Evolutionary conservation across 805 yeast genomes (phyloP), one percentile per base, ranked within the genome.

Genomic region (Candida taoyuanica): DNA sequence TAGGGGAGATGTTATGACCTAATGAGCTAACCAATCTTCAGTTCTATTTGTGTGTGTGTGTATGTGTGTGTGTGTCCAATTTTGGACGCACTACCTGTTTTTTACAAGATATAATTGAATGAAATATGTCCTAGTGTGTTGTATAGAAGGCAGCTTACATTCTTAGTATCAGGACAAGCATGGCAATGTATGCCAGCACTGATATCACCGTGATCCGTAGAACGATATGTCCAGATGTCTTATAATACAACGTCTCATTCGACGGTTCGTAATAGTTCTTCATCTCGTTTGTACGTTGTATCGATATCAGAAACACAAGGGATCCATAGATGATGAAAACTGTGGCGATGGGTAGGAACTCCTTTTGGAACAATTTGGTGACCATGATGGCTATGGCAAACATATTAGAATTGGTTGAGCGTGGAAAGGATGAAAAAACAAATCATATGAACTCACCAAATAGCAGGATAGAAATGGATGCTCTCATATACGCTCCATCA

Each of bases 341-440:
- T 0, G 78, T 66, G 1, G 88, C 91, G 9, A 84, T 66, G 1
- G 83, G 78, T 36, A 81, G 60, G 53, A 81, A 83, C 48, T 79
- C 85, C 28, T 56, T 63, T 5, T 77, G 66, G 56, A 84, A 84
- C 27, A 84, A 58, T 56, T 81, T 79, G 48, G 84, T 67, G 14
- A 84, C 71, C 39, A 83, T 60, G 23, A 83, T 46, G 37, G 67
- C 70, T 17, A n/a, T n/a, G n/a, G n/a, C n/a, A n/a, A n/a, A n/a
- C n/a, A n/a, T n/a, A n/a, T n/a, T n/a, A n/a, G n/a, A n/a, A n/a
- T n/a, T n/a, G n/a, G n/a, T n/a, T n/a, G n/a, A n/a, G n/a, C n/a
- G n/a, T n/a, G n/a, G n/a, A n/a, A n/a, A n/a, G n/a, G n/a, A n/a
- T n/a, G n/a, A n/a, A n/a, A n/a, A n/a, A n/a, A n/a, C 9, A 21